A percentile compares a stretch with the other conserved stretches of the same genome.
phyloP scores from a whole-genome alignment of 129 eudicot species.

The Chrysanthemum seticuspe region DNA sequence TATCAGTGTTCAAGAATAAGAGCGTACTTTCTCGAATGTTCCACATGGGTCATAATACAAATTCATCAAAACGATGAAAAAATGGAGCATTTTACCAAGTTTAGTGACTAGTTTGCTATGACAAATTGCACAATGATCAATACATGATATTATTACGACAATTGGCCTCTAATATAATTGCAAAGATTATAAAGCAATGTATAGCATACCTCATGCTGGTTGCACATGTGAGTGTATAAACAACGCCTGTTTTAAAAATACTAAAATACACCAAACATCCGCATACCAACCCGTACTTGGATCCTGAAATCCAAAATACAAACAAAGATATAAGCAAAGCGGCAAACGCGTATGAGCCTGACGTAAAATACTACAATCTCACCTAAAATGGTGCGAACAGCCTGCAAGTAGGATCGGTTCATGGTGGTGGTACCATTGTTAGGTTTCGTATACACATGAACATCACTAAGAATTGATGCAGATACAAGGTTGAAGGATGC shows the following conservation, averaged over 20 bases:
- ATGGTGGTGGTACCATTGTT: constrained; percentile 39
- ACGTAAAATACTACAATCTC: constrained; percentile 12
- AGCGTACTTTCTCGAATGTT: too few species aligned
- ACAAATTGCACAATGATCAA: too few species aligned
- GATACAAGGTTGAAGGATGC: constrained; percentile 57
- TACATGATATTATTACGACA: too few species aligned
- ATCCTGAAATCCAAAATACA: constrained; percentile 47
- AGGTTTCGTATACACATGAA: constrained; percentile 60
- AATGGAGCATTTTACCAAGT: too few species aligned
- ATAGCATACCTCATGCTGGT: constrained; percentile 61
- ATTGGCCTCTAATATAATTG: too few species aligned
- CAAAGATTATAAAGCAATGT: too few species aligned
- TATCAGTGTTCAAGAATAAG: too few species aligned
- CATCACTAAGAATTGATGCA: constrained; percentile 43
- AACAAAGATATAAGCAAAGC: not conserved
- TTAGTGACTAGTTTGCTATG: too few species aligned
- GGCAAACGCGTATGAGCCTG: not conserved
- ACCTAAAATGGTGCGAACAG: constrained; percentile 65
- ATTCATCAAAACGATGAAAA: too few species aligned
- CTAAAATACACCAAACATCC: constrained; percentile 53
- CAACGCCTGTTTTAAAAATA: constrained; percentile 63
- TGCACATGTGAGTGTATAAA: constrained; percentile 69
- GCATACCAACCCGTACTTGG: constrained; percentile 49
- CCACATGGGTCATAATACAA: too few species aligned
- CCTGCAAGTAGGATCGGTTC: constrained; percentile 63